A percentile compares a stretch with the other conserved stretches of the same genome.
These are phyloP conservation scores for Aphanocladium album DNA, from an alignment of 2,329 filamentous ascomycete species.

Conservation along the genomic window DNA sequence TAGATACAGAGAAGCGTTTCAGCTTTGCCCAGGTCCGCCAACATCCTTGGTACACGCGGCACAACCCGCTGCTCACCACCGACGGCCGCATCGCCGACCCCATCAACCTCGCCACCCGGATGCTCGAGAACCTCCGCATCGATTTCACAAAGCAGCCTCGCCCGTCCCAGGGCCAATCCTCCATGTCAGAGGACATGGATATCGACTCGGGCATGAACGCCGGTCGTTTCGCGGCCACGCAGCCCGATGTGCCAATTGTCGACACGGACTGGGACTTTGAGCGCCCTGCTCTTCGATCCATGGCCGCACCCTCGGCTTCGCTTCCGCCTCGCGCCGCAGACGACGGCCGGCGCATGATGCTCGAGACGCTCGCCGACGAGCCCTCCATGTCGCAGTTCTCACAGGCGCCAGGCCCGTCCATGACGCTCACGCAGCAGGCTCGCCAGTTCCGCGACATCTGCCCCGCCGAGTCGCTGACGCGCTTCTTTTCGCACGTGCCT, in stretches of 20 bases:
- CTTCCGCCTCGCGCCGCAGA: conserved; percentile 28
- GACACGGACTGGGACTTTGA: conserved; percentile 88
- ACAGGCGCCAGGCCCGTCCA: conserved; percentile 67
- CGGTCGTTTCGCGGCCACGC: conserved; percentile 67
- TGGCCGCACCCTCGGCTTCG: conserved; percentile 36
- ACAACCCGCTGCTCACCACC: conserved; percentile 68
- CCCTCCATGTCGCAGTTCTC: conserved; percentile 85
- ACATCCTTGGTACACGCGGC: conserved; percentile 90
- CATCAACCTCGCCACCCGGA: conserved; percentile 81
- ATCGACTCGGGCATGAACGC: conserved; percentile 50
- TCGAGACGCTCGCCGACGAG: conserved; percentile 73
- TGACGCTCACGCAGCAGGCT: conserved; percentile 84
- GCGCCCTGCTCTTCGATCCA: conserved; percentile 56
- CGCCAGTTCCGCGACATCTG: conserved; percentile 87
- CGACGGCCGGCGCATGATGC: conserved; percentile 37
- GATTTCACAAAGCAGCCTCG: conserved; percentile 70
- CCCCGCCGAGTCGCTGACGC: conserved; percentile 78
- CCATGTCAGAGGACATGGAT: conserved; percentile 58
- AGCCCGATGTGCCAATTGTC: conserved; percentile 71
- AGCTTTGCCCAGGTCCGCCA: conserved; percentile 79
- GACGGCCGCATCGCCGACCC: conserved; percentile 75
- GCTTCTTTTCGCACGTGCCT: conserved; percentile 84
- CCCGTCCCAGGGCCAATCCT: conserved; percentile 35
- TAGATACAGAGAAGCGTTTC: conserved; percentile 71
- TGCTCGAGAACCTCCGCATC: conserved; percentile 87